Base-by-base conservation (phyloP, 495 filamentous ascomycete species). In the Talaromyces trachyspermus region DNA sequence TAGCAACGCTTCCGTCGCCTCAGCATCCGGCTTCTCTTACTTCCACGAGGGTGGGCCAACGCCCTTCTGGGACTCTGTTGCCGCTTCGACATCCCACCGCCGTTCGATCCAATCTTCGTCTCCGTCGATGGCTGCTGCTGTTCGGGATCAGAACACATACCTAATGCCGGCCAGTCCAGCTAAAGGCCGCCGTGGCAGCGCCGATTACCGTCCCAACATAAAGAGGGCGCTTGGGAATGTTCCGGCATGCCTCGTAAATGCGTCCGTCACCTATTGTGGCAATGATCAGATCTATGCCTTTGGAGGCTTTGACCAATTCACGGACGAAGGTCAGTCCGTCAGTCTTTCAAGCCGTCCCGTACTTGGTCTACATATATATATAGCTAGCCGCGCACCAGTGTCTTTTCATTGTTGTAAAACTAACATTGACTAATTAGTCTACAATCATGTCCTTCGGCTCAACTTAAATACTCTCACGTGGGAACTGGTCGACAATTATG, bases 251-350 rank as follows among this genome's bases (percentile, higher is more conserved):
- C 77, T 98, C 32, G 91, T 97, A 45, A 97, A 96, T 72, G 92
- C 92, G 46, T 96, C 94, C 11, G 89, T 97, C 43, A 97, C 92
- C 14, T 95, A 95, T 64, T 95, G 90, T 58, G 88, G 88, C 37
- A 87, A 95, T 64, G 89, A 95, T 66, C 80, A 86, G 60, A 96
- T 98, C 54, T 96, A 95, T 66, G 92, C 90, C 20, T 98, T 98
- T 68, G 92, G 92, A 10, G 92, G 92, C n/a, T 98, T 98, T 55
- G 92, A 98, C 59, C 90, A 95, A 61, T 97, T 92, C 59, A 97
- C 92, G 7, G 92, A 98, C 63, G 92, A 98, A 75, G 83, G 82
- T 83, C 48, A 27, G 56, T 53, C 44, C 10, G 15, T n/a, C n/a
- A n/a, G n/a, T n/a, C n/a, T n/a, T n/a, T n/a, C n/a, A n/a, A n/a